These are phyloP conservation scores for Pittosporum tobira DNA, from an alignment of 129 eudicot genomes.

Conservation along the genomic window DNA sequence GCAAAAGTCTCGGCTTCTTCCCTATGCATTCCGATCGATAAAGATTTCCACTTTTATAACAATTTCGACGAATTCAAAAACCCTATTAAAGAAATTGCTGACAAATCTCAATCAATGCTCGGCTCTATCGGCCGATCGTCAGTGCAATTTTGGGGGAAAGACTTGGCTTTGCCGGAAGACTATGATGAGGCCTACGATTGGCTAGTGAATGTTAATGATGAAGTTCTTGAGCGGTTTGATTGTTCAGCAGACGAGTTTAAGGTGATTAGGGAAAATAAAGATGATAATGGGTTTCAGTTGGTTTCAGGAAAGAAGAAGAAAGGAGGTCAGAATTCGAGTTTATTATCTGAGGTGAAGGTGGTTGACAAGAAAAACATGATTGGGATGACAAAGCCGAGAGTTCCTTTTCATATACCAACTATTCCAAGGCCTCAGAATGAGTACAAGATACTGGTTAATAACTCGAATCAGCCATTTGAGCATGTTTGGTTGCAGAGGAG, in stretches of 20 bases:
- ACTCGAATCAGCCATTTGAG: conserved; percentile 63
- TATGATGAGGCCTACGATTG: conserved; percentile 41
- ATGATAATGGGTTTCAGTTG: conserved; percentile 65
- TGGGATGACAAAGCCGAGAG: conserved; percentile 44
- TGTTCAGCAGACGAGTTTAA: conserved; percentile 46
- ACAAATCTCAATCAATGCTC: conserved; percentile 27
- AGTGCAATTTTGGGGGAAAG: conserved; percentile 31
- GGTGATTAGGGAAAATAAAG: conserved; percentile 32
- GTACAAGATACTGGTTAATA: conserved; percentile 70
- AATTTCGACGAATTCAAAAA: conserved; percentile 47
- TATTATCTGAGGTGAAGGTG: conserved; percentile 44
- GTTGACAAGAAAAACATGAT: conserved; percentile 30
- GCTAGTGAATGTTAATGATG: conserved; percentile 57
- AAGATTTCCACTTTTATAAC: conserved; percentile 56
- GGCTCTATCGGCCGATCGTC: conserved; percentile 31
- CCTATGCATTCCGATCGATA: conserved; percentile 42
- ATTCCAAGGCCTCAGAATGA: conserved; percentile 72
- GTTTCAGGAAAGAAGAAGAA: conserved; percentile 63
- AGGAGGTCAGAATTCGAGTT: conserved; percentile 2
- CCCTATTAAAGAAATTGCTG: conserved; percentile 31
- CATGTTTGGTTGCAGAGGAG: conserved; percentile 75
- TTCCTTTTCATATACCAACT: conserved; percentile 64
- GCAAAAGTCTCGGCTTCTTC: conserved; percentile 55
- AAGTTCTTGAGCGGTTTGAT: conserved; percentile 51
- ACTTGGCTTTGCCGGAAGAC: conserved; percentile 27